Evolutionary conservation across 257 asterid species (phyloP), one percentile per base, ranked within the genome.

Genomic region (Primulina huaijiensis): DNA sequence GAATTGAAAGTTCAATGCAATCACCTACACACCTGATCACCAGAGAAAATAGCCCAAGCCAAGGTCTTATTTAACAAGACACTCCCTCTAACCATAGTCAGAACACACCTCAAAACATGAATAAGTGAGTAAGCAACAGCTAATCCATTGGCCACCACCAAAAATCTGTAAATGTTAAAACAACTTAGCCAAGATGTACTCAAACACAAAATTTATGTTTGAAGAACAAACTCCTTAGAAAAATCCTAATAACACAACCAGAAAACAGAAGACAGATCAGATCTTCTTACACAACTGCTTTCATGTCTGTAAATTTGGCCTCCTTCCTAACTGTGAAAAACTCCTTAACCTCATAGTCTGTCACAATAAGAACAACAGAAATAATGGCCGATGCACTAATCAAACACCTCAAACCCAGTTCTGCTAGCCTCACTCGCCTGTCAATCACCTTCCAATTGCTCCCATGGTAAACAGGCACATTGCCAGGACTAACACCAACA

Each of bases 21-120:
- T 4, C 7, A 50, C 29, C 7, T 19, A 0, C 23, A 74, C 72
- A 95, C 99, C 96, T 95, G 99, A 78, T 95, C 99, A 61, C 96
- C 97, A 75, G 98, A 92, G 85, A 92, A 95, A 73, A 95, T 85
- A 76, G 81, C 92, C 99, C 98, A 95, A 75, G 99, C 99, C 81
- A 95, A 75, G 67, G 96, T 89, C 80, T 85, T 95, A 78, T 76
- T 92, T 85, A 88, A 88, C 23, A 95, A 87, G 73, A 84, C 90
- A 87, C 80, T 85, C 77, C 99, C 98, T 70, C 82, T 88, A 35
- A 85, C 53, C 90, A 95, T 79, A 78, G 87, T 82, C 81, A 86
- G 74, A 59, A 79, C 81, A 82, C 99, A 95, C 87, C 99, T 89
- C 74, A 89, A 4, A 50, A 81, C 79, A 71, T 91, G 99, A 70